Evolutionary conservation across 202 grass and related monocot genomes (phyloP).

Genomic region (Elaeis oleifera): DNA sequence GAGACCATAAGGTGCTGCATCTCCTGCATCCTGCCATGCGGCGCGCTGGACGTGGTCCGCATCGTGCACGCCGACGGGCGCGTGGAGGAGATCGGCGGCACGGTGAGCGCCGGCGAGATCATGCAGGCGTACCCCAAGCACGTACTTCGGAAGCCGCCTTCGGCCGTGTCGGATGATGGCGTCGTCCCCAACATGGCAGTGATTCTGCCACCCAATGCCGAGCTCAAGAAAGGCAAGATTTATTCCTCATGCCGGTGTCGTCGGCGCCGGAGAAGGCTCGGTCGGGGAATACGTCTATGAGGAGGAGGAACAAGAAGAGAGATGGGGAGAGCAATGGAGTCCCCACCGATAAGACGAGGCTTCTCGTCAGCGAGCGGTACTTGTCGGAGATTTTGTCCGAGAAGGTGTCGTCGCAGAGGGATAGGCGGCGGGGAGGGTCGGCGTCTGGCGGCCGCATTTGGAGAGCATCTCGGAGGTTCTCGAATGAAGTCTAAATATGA

Average conservation of each 20-base stretch:
- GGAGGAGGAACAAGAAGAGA: slow-evolving; percentile 37
- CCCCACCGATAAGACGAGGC: slow-evolving; percentile 52
- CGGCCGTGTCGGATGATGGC: slow-evolving; percentile 35
- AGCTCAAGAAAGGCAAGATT: slow-evolving; percentile 88
- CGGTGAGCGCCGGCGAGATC: slow-evolving; percentile 74
- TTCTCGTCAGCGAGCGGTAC: slow-evolving; percentile 64
- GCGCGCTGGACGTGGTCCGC: slow-evolving; percentile 87
- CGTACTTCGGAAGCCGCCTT: slow-evolving; percentile 68
- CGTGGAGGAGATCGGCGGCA: slow-evolving; percentile 80
- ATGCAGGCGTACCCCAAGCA: slow-evolving; percentile 92
- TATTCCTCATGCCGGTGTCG: slow-evolving; percentile 75
- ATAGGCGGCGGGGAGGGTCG: slow-evolving; percentile 62
- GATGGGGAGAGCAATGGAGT: background rate
- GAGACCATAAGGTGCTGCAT: slow-evolving; percentile 93
- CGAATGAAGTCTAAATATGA: slow-evolving; percentile 58
- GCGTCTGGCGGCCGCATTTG: slow-evolving; percentile 90
- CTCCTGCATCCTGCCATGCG: slow-evolving; percentile 96
- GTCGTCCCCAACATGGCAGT: slow-evolving; percentile 56
- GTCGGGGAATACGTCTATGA: slow-evolving; percentile 21
- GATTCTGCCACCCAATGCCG: slow-evolving; percentile 72
- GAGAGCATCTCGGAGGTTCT: slow-evolving; percentile 87
- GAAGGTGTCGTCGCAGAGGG: slow-evolving; percentile 52
- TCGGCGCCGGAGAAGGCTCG: background rate
- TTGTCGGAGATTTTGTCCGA: slow-evolving; percentile 91
- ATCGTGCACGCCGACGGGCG: slow-evolving; percentile 94